Conservation (phyloP, 2,329 filamentous ascomycete genomes). For the Fonsecaea nubica region DNA sequence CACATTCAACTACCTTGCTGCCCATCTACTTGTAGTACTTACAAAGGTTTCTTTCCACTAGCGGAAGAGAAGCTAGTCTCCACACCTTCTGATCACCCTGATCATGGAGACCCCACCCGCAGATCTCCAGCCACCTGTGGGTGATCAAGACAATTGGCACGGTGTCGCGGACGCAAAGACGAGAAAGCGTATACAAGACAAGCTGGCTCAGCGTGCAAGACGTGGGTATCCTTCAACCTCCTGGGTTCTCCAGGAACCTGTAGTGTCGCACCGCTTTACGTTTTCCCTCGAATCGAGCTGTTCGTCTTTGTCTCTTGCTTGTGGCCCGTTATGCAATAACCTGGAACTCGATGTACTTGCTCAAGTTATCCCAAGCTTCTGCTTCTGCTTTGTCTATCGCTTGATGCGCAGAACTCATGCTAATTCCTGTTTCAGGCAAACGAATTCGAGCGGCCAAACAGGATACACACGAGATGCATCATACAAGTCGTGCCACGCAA, state of each 20-base stretch:
- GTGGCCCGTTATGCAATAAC: background rate
- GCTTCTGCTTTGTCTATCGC: background rate
- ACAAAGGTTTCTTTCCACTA: background rate
- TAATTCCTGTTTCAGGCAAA: conserved; percentile 6
- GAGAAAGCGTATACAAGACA: conserved; percentile 50
- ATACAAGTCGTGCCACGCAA: conserved; percentile 4
- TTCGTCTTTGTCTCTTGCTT: background rate
- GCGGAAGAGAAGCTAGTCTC: background rate
- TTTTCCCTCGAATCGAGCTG: background rate
- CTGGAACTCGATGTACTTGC: background rate
- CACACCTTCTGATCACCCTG: background rate
- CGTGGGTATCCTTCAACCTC: conserved; percentile 39
- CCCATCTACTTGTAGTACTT: background rate
- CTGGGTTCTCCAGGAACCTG: background rate
- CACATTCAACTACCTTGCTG: background rate
- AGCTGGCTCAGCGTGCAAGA: conserved; percentile 48
- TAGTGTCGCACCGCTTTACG: background rate
- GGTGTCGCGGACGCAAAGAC: conserved; percentile 46
- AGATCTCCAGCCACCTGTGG: background rate
- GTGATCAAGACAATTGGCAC: conserved; percentile 41
- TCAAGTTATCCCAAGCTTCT: background rate
- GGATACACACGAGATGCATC: background rate
- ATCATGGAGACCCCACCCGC: background rate
- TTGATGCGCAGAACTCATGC: background rate
- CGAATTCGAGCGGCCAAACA: conserved; percentile 12